Evolutionary conservation across 169 alveolate genomes (phyloP), one percentile per base, ranked within the genome.

Genomic region (Pseudocohnilembus persalinus): DNA sequence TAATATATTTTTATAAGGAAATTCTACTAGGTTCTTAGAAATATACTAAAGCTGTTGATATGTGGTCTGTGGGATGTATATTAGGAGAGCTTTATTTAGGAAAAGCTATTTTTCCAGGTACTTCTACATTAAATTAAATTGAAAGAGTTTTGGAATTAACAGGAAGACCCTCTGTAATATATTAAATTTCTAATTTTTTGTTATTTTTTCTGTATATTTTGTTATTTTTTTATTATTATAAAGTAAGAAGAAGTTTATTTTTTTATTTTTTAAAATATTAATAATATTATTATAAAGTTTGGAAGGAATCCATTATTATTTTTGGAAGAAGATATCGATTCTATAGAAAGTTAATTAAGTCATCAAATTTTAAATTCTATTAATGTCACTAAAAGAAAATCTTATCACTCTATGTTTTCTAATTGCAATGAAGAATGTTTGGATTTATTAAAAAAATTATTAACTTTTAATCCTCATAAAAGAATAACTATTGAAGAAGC

Each of bases 31-130:
- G 92, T 15, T 82, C 91, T 28, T 83, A 91, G 0, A 88, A 84
- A 74, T 91, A 91, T 82, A 88, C 90, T 15, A 82, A 74, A 32
- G 87, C 92, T 0, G 89, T 88, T 0, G 95, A 91, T 78, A 94
- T 94, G 91, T 94, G 97, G 97, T 80, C 91, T 63, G 84, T 94
- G 29, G 97, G 97, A 32, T 92, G 95, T 35, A 92, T 92, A 72
- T 73, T 92, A 31, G 95, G 92, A 1, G 95, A 92, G 72, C 87
- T 92, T 29, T 32, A 87, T 68, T 64, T 84, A n/a, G 94, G 95
- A 28, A 92, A 92, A 77, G 90, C 94, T 15, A 85, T 92, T 25
- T 92, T 92, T 85, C 93, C 93, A 77, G 97, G 97, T 31, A 91
- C 88, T 4, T 85, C 92, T 72, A 93, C 95, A 72, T 83, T 94